Percentiles rank a stretch among this genome's conserved stretches.
These are phyloP conservation scores for Canavalia gladiata DNA, from an alignment of 306 rosid genomes.

Conservation along the genomic window DNA sequence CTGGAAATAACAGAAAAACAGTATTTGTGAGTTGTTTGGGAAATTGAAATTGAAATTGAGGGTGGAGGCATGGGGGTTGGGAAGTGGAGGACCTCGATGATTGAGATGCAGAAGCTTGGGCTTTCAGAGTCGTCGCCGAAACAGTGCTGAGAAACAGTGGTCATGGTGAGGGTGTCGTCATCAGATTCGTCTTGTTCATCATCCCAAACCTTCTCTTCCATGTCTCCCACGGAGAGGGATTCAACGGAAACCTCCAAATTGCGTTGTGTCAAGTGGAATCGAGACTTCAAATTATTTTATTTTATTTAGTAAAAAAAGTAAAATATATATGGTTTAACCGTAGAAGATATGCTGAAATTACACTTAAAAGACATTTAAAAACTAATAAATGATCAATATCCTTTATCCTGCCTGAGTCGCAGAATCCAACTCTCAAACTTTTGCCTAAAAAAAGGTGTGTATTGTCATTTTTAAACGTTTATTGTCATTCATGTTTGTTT, in stretches of 20 bases:
- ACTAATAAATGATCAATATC: no score
- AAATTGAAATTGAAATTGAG: not conserved
- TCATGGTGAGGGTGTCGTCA: constrained; percentile 45
- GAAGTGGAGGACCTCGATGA: constrained; percentile 66
- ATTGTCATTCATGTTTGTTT: no score
- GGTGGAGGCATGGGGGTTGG: not conserved
- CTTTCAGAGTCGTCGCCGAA: constrained; percentile 57
- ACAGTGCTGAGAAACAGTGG: constrained; percentile 66
- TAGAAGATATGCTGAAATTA: no score
- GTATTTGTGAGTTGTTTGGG: constrained; percentile 16
- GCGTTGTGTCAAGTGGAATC: no score
- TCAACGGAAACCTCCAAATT: not conserved
- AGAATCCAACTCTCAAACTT: no score
- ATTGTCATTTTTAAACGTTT: no score
- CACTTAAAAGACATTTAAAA: no score
- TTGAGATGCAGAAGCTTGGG: constrained; percentile 60
- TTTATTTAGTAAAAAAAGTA: no score
- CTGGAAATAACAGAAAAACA: constrained; percentile 40
- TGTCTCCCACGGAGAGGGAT: not conserved
- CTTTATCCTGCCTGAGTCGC: no score
- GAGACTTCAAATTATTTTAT: no score
- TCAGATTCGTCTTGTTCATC: constrained; percentile 47
- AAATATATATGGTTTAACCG: no score
- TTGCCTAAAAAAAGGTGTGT: no score
- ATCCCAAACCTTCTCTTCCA: constrained; percentile 52